Evolutionary conservation across 1,284 basidiomycete species (phyloP), one percentile per base, ranked within the genome.

Genomic region (Inonotus hispidus): DNA sequence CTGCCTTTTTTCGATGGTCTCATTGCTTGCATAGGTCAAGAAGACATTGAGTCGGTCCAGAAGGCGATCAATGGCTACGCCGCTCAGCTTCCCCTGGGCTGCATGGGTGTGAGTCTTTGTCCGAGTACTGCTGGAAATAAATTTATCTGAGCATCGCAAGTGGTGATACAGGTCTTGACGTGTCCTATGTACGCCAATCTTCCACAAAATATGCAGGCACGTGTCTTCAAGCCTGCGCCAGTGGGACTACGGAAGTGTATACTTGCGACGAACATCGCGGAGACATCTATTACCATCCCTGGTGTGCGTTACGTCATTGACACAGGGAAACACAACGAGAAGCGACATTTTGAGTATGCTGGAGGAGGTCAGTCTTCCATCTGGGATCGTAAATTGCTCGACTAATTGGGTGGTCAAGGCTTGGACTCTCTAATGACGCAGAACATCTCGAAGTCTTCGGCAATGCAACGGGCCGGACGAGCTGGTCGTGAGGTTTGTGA

Each of bases 211-310:
- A 85, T 90, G 62, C 94, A 96, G 73, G 76, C 83, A 53, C 86
- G 85, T 71, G 92, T 92, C 64, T 97, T 98, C 72, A 72, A 76
- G 1, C 75, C 84, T 0, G 79, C 92, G 1, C 87, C 92, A 2
- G 70, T 82, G 0, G 81, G 86, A 56, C 86, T 83, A 1, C 85
- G 96, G 53, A 95, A 97, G 71, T 90, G 95, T 70, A 93, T 98
- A 61, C 79, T 99, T 29, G 90, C 94, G 0, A 98, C 95, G 14
- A 98, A 97, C 73, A 94, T 98, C 57, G 95, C 96, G n/a, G 96
- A 99, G 74, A 99, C 97, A 0, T 94, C 92, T 23, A 92, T 99
- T 72, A 99, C 96, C 3, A 97, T 99, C 68, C 94, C 95, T 3
- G 95, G 95, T 1, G 89, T 99, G 59, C 89, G 85, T 62, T 98